Percentiles rank a stretch among this genome's conserved stretches.
Conservation (phyloP, 192 early-diverging fungal species). For the Linnemannia zychae region DNA sequence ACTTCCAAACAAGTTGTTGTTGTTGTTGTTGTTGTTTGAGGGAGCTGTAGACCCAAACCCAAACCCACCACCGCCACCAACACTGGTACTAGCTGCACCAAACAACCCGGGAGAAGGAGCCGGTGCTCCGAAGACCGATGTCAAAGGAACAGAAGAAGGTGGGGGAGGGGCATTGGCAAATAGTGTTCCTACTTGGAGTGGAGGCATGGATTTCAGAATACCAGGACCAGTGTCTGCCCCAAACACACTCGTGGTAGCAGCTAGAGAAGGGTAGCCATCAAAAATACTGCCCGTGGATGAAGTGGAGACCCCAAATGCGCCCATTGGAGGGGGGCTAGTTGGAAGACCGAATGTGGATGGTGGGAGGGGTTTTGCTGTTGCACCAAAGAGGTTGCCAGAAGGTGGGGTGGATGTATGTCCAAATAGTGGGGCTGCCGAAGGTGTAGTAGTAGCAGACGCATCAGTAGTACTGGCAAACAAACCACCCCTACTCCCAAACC, state of each 20-base stretch:
- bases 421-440: background rate
- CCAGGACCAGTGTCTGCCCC: background rate
- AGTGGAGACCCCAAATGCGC: background rate
- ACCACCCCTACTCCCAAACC: background rate
- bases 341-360: background rate
- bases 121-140: no score
- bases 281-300: background rate
- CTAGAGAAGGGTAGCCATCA: slow-evolving; percentile 9
- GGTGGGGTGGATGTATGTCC: background rate
- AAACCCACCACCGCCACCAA: background rate
- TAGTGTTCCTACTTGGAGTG: no score
- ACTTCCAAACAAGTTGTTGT: background rate
- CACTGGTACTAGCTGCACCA: background rate
- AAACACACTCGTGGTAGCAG: background rate
- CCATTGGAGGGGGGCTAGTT: background rate
- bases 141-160: background rate
- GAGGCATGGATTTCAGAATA: no score
- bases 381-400: background rate
- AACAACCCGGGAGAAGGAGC: background rate
- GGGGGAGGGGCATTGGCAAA: no score
- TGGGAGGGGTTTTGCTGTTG: background rate
- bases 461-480: background rate
- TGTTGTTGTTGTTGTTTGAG: background rate
- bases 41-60: background rate
- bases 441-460: background rate